Evolutionary conservation across 306 rosid genomes (phyloP).

Genomic region (Trichosanthes cucumerina): DNA sequence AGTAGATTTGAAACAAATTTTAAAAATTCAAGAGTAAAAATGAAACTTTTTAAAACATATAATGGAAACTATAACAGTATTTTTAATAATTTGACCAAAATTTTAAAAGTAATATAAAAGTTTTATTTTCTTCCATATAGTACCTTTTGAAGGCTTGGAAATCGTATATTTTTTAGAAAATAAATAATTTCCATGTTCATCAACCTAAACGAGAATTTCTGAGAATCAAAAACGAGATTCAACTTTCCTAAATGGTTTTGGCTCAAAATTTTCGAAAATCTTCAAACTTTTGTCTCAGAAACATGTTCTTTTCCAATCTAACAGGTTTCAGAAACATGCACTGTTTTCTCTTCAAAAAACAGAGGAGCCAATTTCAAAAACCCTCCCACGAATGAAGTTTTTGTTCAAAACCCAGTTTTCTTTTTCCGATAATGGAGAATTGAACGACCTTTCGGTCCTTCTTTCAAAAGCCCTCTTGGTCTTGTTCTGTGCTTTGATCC

Average conservation of each 20-base stretch:
- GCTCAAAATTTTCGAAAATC: not conserved
- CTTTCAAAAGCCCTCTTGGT: not conserved
- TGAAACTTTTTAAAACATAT: no score
- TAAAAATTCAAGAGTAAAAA: no score
- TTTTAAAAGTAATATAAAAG: not conserved
- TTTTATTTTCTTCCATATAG: not conserved
- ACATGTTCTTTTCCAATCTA: not conserved
- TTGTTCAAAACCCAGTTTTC: not conserved
- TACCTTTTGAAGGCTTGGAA: not conserved
- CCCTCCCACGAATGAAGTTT: not conserved
- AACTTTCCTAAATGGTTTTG: not conserved
- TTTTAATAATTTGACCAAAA: no score
- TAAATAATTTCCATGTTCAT: slow-evolving; percentile 1
- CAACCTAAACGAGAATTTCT: not conserved
- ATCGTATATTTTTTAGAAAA: not conserved
- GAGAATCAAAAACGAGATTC: not conserved
- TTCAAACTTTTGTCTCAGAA: not conserved
- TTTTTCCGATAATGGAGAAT: not conserved
- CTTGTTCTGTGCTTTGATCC: not conserved
- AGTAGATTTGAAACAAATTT: no score
- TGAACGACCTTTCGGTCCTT: not conserved
- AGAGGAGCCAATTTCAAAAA: not conserved
- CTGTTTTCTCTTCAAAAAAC: not conserved
- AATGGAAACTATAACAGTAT: no score
- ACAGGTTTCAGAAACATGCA: not conserved